phyloP scores from a whole-genome alignment of 2,329 filamentous ascomycete species.

The Apiospora rasikravindrae region DNA sequence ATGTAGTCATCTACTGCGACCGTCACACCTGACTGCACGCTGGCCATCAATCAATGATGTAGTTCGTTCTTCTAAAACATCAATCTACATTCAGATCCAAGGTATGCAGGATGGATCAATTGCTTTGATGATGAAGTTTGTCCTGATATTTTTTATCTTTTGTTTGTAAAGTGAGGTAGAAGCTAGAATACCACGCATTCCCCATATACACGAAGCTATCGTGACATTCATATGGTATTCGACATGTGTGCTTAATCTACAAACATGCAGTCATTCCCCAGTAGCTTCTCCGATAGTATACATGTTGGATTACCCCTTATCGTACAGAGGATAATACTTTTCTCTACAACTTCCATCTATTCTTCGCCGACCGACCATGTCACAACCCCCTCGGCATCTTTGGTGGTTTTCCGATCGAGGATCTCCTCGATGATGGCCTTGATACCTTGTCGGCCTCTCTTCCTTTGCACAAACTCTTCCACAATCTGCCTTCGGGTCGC shows the following conservation, averaged over 20 bases:
- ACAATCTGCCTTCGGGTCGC: constrained; percentile 63
- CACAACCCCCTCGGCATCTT: constrained; percentile 35
- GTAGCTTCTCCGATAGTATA: constrained; percentile 22
- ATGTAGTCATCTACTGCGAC: background rate
- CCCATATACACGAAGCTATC: background rate
- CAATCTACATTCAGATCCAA: background rate
- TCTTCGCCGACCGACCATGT: constrained; percentile 48
- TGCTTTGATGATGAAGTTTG: background rate
- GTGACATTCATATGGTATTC: constrained; percentile 13
- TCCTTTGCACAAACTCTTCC: constrained; percentile 63
- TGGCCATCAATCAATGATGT: background rate
- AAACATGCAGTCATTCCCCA: background rate
- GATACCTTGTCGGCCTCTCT: constrained; percentile 71
- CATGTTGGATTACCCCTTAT: constrained; percentile 21
- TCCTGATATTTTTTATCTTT: too few species aligned
- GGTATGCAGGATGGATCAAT: background rate
- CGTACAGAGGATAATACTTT: constrained; percentile 12
- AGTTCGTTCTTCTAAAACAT: background rate
- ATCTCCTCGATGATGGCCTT: constrained; percentile 72
- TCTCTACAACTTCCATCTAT: constrained; percentile 25
- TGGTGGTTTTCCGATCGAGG: constrained; percentile 63
- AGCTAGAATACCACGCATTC: background rate
- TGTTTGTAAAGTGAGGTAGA: background rate
- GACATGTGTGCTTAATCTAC: background rate
- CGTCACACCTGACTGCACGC: background rate